Base-by-base conservation (phyloP, 129 eudicot species). In the Sambucus nigra region DNA sequence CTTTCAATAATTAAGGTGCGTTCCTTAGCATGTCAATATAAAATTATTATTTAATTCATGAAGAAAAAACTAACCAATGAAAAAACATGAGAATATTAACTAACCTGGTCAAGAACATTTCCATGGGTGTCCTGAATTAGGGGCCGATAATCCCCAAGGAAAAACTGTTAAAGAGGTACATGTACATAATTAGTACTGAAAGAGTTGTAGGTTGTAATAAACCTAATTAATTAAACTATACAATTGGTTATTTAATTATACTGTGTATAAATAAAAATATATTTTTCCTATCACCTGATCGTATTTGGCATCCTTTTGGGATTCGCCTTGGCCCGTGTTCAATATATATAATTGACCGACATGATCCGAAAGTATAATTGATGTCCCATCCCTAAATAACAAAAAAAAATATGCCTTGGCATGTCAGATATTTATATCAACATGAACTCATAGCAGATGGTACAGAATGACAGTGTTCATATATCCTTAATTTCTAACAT, bases 121-220 rank as follows among this genome's bases (percentile, higher is more conserved):
- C 98, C 98, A 69, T 76, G 81, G 40, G 94, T 71, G 53, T 91
- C 99, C 47, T 77, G 89, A 53, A 91, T 66, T 59, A 91, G 87
- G 49, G 95, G 99, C 17, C 95, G 84, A 84, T 91, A 91, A 61
- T 91, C 99, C 64, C 99, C 99, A 51, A 91, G 84, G 53, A 91
- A 91, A 64, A 91, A 91, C 99, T 91, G 88, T 71, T 57, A 41
- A 60, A 40, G 60, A n/a, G 14, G 55, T 50, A 62, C 42, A 59
- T 39, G 61, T 31, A 42, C 11, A 61, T 46, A 15, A 60, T 63
- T 70, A 68, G 62, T 52, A 33, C 50, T 16, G 14, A 38, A 70
- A 46, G 42, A 44, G 24, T 33, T 54, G 41, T 29, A 58, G 33
- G n/a, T 35, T 31, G 11, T 15, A 1, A 2, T 22, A 22, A 56